Percentiles rank a stretch among this genome's conserved stretches.
These are phyloP conservation scores for Viola odorata DNA, from an alignment of 345 rosid species.

Conservation along the genomic window DNA sequence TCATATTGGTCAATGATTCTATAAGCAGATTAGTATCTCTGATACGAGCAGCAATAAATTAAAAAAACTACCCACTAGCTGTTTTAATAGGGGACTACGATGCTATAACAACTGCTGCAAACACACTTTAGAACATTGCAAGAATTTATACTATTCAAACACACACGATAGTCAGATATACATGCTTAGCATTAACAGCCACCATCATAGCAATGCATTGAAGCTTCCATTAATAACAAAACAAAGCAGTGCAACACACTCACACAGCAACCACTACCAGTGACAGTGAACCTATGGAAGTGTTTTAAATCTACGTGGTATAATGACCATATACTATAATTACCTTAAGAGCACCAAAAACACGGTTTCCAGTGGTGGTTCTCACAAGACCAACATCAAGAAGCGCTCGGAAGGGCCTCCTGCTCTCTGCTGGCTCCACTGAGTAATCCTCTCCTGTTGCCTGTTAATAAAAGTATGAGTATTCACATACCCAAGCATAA, in stretches of 20 bases:
- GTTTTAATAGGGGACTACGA: not conserved
- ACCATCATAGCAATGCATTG: not conserved
- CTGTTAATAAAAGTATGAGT: conserved; percentile 21
- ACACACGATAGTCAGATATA: too few species aligned
- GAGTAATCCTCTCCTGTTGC: conserved; percentile 76
- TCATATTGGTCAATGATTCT: not conserved
- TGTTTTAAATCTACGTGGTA: not conserved
- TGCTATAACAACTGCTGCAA: too few species aligned
- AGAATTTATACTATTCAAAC: too few species aligned
- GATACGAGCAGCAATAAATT: not conserved
- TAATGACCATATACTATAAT: not conserved
- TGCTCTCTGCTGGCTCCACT: conserved; percentile 59
- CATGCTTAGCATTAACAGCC: not conserved
- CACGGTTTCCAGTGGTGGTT: conserved; percentile 76
- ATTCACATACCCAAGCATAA: not conserved
- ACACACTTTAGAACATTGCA: too few species aligned
- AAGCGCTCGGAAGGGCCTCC: conserved; percentile 78
- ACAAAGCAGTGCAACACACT: not conserved
- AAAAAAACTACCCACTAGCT: not conserved
- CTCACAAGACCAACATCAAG: conserved; percentile 74
- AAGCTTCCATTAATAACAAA: not conserved
- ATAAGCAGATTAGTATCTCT: not conserved
- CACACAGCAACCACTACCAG: not conserved
- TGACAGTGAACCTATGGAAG: not conserved
- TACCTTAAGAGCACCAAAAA: conserved; percentile 76